Evolutionary conservation across 139 green algal species (phyloP).

Genomic region (Tetradesmus lagerheimii): DNA sequence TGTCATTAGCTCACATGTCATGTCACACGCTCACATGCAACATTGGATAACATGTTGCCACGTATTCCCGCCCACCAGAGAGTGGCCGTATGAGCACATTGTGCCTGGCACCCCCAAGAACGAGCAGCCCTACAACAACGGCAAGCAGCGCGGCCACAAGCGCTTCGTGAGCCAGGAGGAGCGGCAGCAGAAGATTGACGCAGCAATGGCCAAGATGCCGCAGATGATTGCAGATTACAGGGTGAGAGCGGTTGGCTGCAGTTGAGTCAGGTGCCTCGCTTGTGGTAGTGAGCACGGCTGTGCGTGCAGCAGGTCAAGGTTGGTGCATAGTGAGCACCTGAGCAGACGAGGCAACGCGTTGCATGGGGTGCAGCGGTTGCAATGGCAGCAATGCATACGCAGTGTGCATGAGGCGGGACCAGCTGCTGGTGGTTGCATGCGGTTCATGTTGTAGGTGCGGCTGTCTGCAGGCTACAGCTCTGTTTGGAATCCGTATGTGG

Average conservation of each 20-base stretch:
- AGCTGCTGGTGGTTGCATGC: too few species aligned
- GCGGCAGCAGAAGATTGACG: conserved; percentile 48
- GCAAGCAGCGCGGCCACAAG: conserved; percentile 49
- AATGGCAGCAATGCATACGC: too few species aligned
- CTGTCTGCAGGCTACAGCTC: too few species aligned
- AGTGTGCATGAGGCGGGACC: too few species aligned
- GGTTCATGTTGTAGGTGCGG: too few species aligned
- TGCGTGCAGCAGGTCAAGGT: background rate
- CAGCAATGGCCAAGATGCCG: conserved; percentile 61
- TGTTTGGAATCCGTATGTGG: too few species aligned
- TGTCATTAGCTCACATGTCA: too few species aligned
- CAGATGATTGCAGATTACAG: conserved; percentile 58
- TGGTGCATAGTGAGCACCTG: too few species aligned
- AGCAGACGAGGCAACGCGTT: too few species aligned
- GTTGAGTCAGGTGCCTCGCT: background rate
- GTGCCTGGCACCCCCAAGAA: conserved; percentile 53
- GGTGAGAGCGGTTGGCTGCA: conserved; percentile 28
- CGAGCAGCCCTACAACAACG: conserved; percentile 40
- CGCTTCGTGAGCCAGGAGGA: conserved; percentile 15
- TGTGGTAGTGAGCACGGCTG: background rate
- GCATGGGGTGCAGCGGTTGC: too few species aligned
- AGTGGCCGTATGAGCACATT: conserved; percentile 65
- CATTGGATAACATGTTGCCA: too few species aligned
- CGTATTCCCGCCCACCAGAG: conserved; percentile 39
- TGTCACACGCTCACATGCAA: too few species aligned